Conservation (phyloP, 371 early-diverging fungal genomes). For the Apophysomyces variabilis region DNA sequence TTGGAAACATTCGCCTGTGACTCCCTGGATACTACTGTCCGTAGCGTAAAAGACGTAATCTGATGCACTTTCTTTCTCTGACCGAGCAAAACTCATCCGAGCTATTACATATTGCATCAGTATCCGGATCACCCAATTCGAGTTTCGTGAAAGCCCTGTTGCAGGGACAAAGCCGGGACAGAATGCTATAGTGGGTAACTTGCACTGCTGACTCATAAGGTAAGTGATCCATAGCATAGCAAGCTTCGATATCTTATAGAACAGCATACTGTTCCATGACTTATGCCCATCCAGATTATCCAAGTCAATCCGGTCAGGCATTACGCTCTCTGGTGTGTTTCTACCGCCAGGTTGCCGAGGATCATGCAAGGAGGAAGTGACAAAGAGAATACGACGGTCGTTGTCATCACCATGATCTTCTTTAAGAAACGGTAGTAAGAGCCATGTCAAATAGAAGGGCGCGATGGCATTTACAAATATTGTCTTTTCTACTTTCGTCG, state of each 20-base stretch:
- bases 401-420: slow-evolving; percentile 8
- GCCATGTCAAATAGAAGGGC: slow-evolving; percentile 37
- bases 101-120: slow-evolving; percentile 24
- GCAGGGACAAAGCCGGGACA: slow-evolving; percentile 54
- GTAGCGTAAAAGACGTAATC: slow-evolving; percentile 43
- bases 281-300: slow-evolving; percentile 30
- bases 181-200: slow-evolving; percentile 25
- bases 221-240: slow-evolving; percentile 27
- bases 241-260: slow-evolving; percentile 48
- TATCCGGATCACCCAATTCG: slow-evolving; percentile 20
- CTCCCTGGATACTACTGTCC: slow-evolving; percentile 13
- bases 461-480: slow-evolving; percentile 42
- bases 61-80: slow-evolving; percentile 32
- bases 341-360: slow-evolving; percentile 29
- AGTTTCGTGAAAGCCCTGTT: slow-evolving; percentile 36
- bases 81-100: slow-evolving; percentile 30
- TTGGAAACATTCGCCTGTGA: slow-evolving; percentile 26
- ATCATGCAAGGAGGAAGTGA: slow-evolving; percentile 43
- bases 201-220: slow-evolving; percentile 17
- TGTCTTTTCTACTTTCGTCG: slow-evolving; percentile 27
- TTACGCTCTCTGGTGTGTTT: not conserved
- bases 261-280: slow-evolving; percentile 35
- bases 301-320: slow-evolving; percentile 26
- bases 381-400: slow-evolving; percentile 33
- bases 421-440: slow-evolving; percentile 32